Conservation (phyloP, 2,329 filamentous ascomycete species). For the Alternaria infectoria region DNA sequence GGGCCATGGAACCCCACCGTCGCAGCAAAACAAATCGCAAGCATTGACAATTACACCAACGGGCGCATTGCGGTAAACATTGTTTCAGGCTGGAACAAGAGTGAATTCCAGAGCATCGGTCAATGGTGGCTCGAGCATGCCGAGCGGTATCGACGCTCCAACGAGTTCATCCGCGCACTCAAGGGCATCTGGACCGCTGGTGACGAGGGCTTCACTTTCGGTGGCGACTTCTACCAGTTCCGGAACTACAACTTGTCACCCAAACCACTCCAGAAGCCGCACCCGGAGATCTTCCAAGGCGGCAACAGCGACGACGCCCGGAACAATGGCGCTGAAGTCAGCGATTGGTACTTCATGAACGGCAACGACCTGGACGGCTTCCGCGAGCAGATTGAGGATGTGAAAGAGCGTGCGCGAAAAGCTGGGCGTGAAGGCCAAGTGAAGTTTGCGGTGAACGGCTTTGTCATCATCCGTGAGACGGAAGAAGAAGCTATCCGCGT, state of each 20-base stretch:
- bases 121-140: slow-evolving; percentile 63
- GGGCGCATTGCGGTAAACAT: slow-evolving; percentile 61
- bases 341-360: slow-evolving; percentile 64
- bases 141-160: slow-evolving; percentile 57
- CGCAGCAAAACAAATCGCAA: slow-evolving; percentile 61
- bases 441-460: slow-evolving; percentile 59
- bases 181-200: slow-evolving; percentile 58
- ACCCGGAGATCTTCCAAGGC: slow-evolving; percentile 62
- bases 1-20: slow-evolving; percentile 49
- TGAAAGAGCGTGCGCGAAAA: slow-evolving; percentile 55
- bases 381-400: slow-evolving; percentile 57
- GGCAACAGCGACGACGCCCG: slow-evolving; percentile 60
- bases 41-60: slow-evolving; percentile 60
- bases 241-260: slow-evolving; percentile 58
- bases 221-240: slow-evolving; percentile 61
- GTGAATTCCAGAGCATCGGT: slow-evolving; percentile 59
- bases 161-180: slow-evolving; percentile 60
- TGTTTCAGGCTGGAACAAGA: slow-evolving; percentile 62
- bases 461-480: slow-evolving; percentile 58
- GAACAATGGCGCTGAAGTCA: slow-evolving; percentile 56
- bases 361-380: slow-evolving; percentile 63
- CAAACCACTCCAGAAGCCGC: slow-evolving; percentile 58
- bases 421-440: slow-evolving; percentile 54
- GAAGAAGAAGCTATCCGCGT: slow-evolving; percentile 59
- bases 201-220: slow-evolving; percentile 56